Conservation (phyloP, 164 flowering plant species). For the Litsea cubeba region DNA sequence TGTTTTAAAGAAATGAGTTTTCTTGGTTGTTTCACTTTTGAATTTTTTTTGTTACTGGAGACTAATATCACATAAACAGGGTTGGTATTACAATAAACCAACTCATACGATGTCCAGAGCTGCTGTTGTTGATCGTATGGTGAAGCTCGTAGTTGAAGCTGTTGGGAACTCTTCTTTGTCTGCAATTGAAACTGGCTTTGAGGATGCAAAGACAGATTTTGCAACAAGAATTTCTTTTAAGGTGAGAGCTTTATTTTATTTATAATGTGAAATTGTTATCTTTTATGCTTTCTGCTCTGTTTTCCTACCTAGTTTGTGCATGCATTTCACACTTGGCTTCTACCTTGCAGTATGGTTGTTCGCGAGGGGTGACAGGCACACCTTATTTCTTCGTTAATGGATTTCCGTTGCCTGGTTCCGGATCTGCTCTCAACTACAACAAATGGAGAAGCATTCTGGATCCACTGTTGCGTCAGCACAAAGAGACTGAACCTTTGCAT, state of each 20-base stretch:
- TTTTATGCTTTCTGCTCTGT: background rate
- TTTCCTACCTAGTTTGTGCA: background rate
- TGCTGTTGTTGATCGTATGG: slow-evolving; percentile 32
- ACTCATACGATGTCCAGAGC: slow-evolving; percentile 52
- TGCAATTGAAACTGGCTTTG: slow-evolving; percentile 44
- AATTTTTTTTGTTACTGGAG: background rate
- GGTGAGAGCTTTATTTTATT: slow-evolving; percentile 26
- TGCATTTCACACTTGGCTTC: background rate
- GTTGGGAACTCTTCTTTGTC: slow-evolving; percentile 48
- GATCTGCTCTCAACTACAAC: slow-evolving; percentile 44
- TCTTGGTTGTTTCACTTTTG: background rate
- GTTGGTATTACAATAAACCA: slow-evolving; percentile 47
- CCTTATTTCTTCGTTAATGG: slow-evolving; percentile 80
- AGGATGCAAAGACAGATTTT: slow-evolving; percentile 47
- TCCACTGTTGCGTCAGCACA: slow-evolving; percentile 33
- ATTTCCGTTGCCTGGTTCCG: slow-evolving; percentile 49
- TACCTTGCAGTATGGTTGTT: slow-evolving; percentile 69
- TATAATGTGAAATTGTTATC: no score
- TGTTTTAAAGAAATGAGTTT: no score
- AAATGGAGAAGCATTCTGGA: slow-evolving; percentile 69
- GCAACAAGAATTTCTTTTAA: slow-evolving; percentile 65
- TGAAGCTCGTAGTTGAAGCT: slow-evolving; percentile 29
- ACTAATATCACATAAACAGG: slow-evolving; percentile 37
- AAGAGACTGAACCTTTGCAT: slow-evolving; percentile 8
- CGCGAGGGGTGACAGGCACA: slow-evolving; percentile 73